Conservation (phyloP, 805 yeast species). For the Ogataea corticis region DNA sequence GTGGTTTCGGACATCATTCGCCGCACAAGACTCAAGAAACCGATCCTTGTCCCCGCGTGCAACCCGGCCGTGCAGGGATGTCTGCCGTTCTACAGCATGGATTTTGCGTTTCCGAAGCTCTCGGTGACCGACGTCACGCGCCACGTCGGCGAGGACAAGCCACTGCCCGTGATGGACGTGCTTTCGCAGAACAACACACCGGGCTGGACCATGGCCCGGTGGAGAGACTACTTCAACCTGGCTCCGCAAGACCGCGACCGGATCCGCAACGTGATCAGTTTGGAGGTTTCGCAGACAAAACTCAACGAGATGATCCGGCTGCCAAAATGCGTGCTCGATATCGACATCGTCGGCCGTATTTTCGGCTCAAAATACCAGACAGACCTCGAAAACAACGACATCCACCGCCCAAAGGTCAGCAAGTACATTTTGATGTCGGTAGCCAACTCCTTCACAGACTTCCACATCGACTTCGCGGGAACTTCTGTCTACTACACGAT, state of each 20-base stretch:
- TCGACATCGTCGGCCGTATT: constrained; percentile 68
- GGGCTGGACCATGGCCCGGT: constrained; percentile 67
- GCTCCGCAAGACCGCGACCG: constrained; percentile 52
- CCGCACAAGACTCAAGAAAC: constrained; percentile 31
- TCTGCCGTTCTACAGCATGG: constrained; percentile 12
- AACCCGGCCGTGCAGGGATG: constrained; percentile 16
- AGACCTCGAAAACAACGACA: constrained; percentile 17
- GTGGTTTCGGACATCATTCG: constrained; percentile 24
- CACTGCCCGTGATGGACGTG: constrained; percentile 87
- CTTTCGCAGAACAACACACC: constrained; percentile 70
- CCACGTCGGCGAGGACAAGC: constrained; percentile 59
- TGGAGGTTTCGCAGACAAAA: constrained; percentile 67
- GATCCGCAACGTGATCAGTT: constrained; percentile 75
- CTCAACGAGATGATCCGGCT: constrained; percentile 52
- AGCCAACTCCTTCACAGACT: constrained; percentile 77
- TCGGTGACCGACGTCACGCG: constrained; percentile 57
- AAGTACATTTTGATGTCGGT: constrained; percentile 87
- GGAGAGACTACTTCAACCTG: constrained; percentile 70
- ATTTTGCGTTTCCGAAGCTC: constrained; percentile 48
- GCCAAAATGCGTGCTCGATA: constrained; percentile 62
- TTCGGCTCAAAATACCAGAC: constrained; percentile 43
- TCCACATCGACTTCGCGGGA: constrained; percentile 91
- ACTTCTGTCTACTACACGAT: constrained; percentile 89
- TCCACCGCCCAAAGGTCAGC: constrained; percentile 58
- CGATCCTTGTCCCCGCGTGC: constrained; percentile 34